Percentiles rank a stretch among this genome's conserved stretches.
Evolutionary conservation across 2,329 filamentous ascomycete genomes (phyloP).

Genomic region (Penicillium sp.): DNA sequence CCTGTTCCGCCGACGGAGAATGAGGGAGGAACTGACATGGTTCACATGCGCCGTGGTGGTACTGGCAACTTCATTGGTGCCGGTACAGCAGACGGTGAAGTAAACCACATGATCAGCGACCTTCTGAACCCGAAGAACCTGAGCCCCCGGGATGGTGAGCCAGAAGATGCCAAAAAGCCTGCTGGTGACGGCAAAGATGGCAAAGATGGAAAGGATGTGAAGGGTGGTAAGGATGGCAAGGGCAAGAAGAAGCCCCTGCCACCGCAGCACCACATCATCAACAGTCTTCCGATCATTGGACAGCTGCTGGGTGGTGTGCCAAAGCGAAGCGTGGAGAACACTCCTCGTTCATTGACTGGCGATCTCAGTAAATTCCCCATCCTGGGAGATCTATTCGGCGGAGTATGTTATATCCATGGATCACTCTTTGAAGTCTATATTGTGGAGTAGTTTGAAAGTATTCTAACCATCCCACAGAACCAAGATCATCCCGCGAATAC

Average conservation of each 20-base stretch:
- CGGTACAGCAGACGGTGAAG: constrained; percentile 15
- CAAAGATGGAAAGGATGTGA: not conserved
- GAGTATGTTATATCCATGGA: constrained; percentile 11
- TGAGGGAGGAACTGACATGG: not conserved
- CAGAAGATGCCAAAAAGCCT: not conserved
- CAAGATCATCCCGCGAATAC: constrained; percentile 13
- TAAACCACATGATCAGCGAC: constrained; percentile 10
- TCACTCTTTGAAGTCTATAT: not conserved
- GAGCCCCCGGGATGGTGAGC: not conserved
- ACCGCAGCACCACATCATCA: constrained; percentile 1
- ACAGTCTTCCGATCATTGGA: constrained; percentile 3
- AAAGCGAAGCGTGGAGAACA: constrained; percentile 7
- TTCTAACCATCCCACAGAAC: constrained; percentile 10
- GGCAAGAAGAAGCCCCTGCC: not conserved
- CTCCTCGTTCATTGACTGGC: constrained; percentile 18
- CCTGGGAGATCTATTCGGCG: constrained; percentile 18
- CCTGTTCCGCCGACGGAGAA: constrained; percentile 14
- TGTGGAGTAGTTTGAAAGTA: not conserved
- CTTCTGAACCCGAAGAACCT: not conserved
- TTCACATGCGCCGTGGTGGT: constrained; percentile 12
- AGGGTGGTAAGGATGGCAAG: constrained; percentile 1
- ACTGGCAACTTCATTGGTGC: constrained; percentile 22
- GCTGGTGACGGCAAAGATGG: not conserved
- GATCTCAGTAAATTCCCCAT: constrained; percentile 18
- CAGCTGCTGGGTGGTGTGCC: not conserved